Percentiles rank a stretch among this genome's conserved stretches.
These are phyloP conservation scores for Blastomyces silverae DNA, from an alignment of 2,329 filamentous ascomycete genomes.

Conservation along the genomic window DNA sequence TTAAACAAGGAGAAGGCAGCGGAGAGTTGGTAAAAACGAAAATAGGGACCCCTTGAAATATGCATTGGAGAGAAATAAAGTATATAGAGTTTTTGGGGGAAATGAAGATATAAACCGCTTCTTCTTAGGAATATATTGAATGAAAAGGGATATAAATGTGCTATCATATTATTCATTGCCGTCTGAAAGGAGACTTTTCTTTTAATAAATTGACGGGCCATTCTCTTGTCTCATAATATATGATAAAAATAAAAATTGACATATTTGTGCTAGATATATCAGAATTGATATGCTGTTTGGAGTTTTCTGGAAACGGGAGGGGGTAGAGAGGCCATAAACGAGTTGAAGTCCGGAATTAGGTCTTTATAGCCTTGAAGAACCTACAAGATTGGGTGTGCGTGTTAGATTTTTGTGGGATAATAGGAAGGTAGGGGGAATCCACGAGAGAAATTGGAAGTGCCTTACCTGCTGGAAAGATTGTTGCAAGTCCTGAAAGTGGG, in stretches of 20 bases:
- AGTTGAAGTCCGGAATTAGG: conserved; percentile 44
- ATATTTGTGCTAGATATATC: conserved; percentile 19
- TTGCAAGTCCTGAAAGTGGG: conserved; percentile 55
- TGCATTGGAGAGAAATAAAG: conserved; percentile 1
- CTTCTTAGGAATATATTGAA: conserved; percentile 4
- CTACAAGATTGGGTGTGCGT: conserved; percentile 23
- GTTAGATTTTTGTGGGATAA: conserved; percentile 9
- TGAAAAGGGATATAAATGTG: conserved; percentile 9
- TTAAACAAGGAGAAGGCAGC: too few relatives aligned
- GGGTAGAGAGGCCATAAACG: conserved; percentile 41
- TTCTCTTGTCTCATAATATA: background rate
- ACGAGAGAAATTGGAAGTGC: background rate
- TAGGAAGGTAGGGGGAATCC: background rate
- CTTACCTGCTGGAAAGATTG: conserved; percentile 70
- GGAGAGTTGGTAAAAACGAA: background rate
- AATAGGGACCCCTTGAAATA: background rate
- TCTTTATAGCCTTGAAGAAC: conserved; percentile 44
- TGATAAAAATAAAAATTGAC: background rate
- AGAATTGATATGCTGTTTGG: conserved; percentile 40
- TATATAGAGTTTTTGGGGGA: conserved; percentile 8
- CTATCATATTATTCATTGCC: conserved; percentile 10
- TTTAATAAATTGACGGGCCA: background rate
- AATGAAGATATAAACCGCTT: background rate
- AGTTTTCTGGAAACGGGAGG: conserved; percentile 38
- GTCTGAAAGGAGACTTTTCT: background rate